Evolutionary conservation across 257 asterid species (phyloP).

Genomic region (Solanum verrucosum): DNA sequence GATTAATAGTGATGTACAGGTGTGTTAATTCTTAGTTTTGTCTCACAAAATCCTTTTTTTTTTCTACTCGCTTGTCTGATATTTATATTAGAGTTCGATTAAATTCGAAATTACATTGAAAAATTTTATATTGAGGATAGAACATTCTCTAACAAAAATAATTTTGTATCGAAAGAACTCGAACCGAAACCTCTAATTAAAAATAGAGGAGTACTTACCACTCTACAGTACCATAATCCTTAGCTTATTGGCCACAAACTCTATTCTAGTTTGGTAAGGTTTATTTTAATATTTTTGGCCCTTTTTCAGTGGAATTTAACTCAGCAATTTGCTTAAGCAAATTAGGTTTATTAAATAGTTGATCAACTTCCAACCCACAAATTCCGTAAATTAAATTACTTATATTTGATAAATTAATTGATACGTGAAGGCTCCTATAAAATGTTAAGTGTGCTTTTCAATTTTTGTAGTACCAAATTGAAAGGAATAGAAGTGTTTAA

Average conservation of each 20-base stretch:
- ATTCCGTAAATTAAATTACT: not conserved
- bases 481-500: not conserved
- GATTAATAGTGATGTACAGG: not conserved
- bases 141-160: too few species aligned
- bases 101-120: accelerated
- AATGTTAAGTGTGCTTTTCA: not conserved
- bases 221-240: not conserved
- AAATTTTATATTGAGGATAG: accelerated
- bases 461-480: not conserved
- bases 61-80: too few species aligned
- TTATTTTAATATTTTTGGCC: not conserved
- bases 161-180: too few species aligned
- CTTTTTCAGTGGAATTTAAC: not conserved
- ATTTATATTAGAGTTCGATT: too few species aligned
- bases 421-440: not conserved
- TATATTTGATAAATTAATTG: not conserved
- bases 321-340: not conserved
- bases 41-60: not conserved
- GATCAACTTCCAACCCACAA: not conserved
- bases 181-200: not conserved
- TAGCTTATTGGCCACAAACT: not conserved
- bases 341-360: not conserved
- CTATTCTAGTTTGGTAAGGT: not conserved
- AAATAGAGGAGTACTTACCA: not conserved
- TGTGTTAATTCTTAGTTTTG: not conserved